A percentile compares a stretch with the other conserved stretches of the same genome.
Evolutionary conservation across 441 rosid species (phyloP).

Genomic region (Mallotus repandus): DNA sequence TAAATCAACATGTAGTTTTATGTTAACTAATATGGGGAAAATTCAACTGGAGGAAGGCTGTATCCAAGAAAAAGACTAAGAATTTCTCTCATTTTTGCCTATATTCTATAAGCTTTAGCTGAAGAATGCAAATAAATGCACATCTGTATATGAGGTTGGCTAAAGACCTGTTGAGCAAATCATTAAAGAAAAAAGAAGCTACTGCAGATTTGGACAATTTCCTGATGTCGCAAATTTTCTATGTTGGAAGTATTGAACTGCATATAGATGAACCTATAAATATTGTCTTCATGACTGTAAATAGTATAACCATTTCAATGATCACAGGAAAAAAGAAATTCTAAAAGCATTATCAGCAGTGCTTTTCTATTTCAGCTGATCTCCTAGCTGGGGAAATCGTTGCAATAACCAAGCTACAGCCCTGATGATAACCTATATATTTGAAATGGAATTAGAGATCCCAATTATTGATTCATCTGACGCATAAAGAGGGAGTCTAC

Average conservation of each 20-base stretch:
- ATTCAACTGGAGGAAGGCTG: no score
- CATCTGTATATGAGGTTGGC: no score
- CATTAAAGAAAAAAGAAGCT: no score
- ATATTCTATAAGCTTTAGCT: not conserved
- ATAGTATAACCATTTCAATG: not conserved
- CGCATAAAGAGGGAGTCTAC: no score
- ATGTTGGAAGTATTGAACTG: not conserved
- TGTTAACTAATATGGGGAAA: no score
- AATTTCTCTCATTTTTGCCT: no score
- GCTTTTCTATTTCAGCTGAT: not conserved
- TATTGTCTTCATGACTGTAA: not conserved
- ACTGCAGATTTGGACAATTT: no score
- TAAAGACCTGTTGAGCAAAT: no score
- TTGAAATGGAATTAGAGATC: not conserved
- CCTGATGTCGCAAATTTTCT: not conserved
- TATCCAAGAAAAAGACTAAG: no score
- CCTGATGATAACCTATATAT: not conserved
- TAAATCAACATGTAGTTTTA: no score
- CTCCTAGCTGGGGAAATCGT: constrained; percentile 19
- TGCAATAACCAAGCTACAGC: constrained; percentile 13
- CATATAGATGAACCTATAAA: not conserved
- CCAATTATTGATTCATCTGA: not conserved
- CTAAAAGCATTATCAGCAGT: not conserved
- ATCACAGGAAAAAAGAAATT: no score
- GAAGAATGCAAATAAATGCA: no score